Base-by-base conservation (phyloP, 495 filamentous ascomycete genomes). In the Penicillium canescens region DNA sequence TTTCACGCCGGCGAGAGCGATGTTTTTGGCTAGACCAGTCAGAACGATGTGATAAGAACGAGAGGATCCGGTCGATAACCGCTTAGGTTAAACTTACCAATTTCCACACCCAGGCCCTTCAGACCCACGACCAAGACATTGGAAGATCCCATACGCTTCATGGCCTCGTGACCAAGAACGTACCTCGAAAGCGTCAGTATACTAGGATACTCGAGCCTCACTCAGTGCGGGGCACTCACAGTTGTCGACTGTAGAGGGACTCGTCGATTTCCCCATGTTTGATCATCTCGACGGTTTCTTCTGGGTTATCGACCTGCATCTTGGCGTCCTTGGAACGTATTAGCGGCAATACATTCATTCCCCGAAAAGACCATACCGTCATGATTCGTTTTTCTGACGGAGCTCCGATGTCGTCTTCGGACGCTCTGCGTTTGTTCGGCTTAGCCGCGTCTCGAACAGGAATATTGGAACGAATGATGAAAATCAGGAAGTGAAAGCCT, bases 131-230 rank as follows among this genome's bases (percentile, higher is more conserved):
- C 83, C 16, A 99, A 87, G 40, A 99, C 84, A 69, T 98, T 92
- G 18, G 95, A 98, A 44, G 91, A 88, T 68, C 92, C 82, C 95
- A 99, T 99, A 50, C 92, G 89, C 77, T 96, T 98, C 95, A 99
- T 99, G 47, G 95, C 95, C 78, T 99, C 95, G 73, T 98, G 95
- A 28, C 95, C 95, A 52, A 99, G 84, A 46, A 98, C 94, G 71
- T 98, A 96, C 42, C 80, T 82, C 40, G 44, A 31, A 34, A 51
- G 16, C 10, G 45, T 62, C 38, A 62, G 48, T 31, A 54, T 44
- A 20, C 34, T n/a, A 14, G 10, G 12, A 13, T 21, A 35, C 28
- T 18, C 52, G 28, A 34, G 18, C 23, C 21, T 37, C 3, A 50
- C 26, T 20, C 23, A 41, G 26, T 12, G 34, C 7, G 46, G 40